Base-by-base conservation (phyloP, 2,329 filamentous ascomycete genomes). In the Trichoderma hamatum region DNA sequence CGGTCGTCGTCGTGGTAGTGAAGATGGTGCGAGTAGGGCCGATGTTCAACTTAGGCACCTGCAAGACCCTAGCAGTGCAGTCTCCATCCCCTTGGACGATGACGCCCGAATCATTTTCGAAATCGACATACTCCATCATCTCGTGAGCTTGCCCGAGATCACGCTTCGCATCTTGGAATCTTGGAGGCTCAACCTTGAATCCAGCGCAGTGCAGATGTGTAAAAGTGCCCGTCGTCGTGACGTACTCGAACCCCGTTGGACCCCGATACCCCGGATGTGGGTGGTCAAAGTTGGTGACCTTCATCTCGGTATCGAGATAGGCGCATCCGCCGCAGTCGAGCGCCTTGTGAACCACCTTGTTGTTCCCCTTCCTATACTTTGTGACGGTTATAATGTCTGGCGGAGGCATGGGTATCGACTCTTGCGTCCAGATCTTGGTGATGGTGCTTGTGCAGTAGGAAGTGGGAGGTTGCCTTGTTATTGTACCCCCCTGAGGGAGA, bases 21-120 rank as follows among this genome's bases (percentile, higher is more conserved):
- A 69, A 78, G n/a, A 74, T 24, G 1, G 77, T 79, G 3, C 11
- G 4, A 0, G 71, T 72, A 5, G 75, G 73, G 2, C 73, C 75
- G 5, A 52, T 69, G 32, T 69, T 74, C 52, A 72, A 72, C 34
- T 30, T 3, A 4, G 56, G 59, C 16, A 65, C 2, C 21, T 69
- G 7, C n/a, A 54, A n/a, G 16, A 73, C 21, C 43, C 39, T 58
- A 32, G 65, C 68, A n/a, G 69, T 70, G 61, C 73, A 75, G 21
- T 70, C 51, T 1, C 11, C 28, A 16, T 46, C 52, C 3, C 26
- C 52, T 36, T 51, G 46, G 14, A 63, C 21, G 30, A 52, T n/a
- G 11, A 52, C 43, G 21, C 60, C 60, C 10, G 60, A 16, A 21
- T 58, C 28, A 2, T 24, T 28, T 3, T 58, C 36, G n/a, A 28